phyloP scores from a whole-genome alignment of 352 stramenopile genomes.

The Phytophthora cryptogea region DNA sequence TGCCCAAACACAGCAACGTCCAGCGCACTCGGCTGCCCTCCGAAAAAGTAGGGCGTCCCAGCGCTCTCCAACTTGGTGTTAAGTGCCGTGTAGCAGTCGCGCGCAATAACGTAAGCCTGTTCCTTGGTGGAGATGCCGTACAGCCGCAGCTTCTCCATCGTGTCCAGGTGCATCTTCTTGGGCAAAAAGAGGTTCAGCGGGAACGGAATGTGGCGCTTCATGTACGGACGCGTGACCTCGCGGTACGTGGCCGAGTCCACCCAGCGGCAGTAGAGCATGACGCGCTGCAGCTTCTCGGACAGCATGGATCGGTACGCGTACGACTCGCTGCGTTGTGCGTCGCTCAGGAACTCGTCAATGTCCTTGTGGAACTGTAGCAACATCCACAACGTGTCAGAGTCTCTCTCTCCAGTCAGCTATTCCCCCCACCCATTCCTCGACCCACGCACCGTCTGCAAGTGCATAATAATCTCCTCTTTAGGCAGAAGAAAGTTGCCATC shows the following conservation, averaged over 20 bases:
- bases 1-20: conserved; percentile 86
- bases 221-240: conserved; percentile 80
- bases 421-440: too few species aligned
- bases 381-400: neutral
- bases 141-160: conserved; percentile 56
- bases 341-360: conserved; percentile 73
- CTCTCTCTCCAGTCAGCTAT: neutral
- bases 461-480: conserved; percentile 86
- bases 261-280: conserved; percentile 85
- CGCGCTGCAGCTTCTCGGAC: conserved; percentile 80
- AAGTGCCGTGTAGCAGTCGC: conserved; percentile 84
- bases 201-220: conserved; percentile 85
- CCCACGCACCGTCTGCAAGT: conserved; percentile 73
- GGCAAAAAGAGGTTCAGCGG: conserved; percentile 81
- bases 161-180: conserved; percentile 85
- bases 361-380: conserved; percentile 72
- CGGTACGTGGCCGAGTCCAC: conserved; percentile 84
- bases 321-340: conserved; percentile 77
- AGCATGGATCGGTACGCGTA: conserved; percentile 85
- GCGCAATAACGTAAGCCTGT: conserved; percentile 79
- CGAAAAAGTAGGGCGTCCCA: conserved; percentile 72
- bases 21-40: conserved; percentile 62
- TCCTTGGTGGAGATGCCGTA: conserved; percentile 75
- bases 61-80: conserved; percentile 79
- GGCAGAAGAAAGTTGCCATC: conserved; percentile 88